phyloP scores from a whole-genome alignment of 495 filamentous ascomycete species.

The Penicillium samsonianum region DNA sequence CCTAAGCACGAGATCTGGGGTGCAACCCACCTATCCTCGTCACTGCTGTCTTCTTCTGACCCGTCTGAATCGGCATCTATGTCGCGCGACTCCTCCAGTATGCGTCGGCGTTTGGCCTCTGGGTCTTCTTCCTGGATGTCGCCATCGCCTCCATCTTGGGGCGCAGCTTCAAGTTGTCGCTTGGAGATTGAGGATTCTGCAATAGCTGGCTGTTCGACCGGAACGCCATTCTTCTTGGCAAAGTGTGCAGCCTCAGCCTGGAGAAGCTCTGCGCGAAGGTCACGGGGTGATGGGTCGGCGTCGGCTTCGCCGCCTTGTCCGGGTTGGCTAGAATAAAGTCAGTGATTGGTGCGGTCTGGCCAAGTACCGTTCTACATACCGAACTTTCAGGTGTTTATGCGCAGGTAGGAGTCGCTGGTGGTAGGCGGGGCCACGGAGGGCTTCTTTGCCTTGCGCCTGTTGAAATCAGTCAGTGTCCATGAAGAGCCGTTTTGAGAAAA shows the following conservation, averaged over 20 bases:
- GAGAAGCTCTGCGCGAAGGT: conserved; percentile 88
- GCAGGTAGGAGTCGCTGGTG: conserved; percentile 95
- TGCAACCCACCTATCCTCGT: conserved; percentile 60
- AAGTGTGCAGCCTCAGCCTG: conserved; percentile 85
- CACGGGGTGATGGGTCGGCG: conserved; percentile 56
- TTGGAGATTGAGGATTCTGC: conserved; percentile 54
- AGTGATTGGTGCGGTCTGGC: conserved; percentile 7
- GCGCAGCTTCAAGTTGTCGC: conserved; percentile 61
- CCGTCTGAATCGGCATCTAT: conserved; percentile 88
- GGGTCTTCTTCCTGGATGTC: conserved; percentile 57
- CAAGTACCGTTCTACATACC: conserved; percentile 44
- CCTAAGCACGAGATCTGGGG: neutral
- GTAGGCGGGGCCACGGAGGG: conserved; percentile 89
- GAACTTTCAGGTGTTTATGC: conserved; percentile 85
- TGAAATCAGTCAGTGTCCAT: conserved; percentile 17
- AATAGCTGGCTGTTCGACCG: conserved; percentile 40
- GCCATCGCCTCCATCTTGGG: conserved; percentile 30
- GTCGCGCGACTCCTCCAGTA: conserved; percentile 84
- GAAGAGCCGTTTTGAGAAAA: conserved; percentile 24
- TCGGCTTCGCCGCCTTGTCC: conserved; percentile 89
- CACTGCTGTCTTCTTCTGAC: conserved; percentile 67
- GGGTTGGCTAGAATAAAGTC: conserved; percentile 58
- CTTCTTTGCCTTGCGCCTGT: conserved; percentile 91
- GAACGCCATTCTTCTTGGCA: conserved; percentile 73
- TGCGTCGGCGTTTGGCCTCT: conserved; percentile 80